Evolutionary conservation across 192 early-diverging fungal species (phyloP).

Genomic region (Piromyces sp.): DNA sequence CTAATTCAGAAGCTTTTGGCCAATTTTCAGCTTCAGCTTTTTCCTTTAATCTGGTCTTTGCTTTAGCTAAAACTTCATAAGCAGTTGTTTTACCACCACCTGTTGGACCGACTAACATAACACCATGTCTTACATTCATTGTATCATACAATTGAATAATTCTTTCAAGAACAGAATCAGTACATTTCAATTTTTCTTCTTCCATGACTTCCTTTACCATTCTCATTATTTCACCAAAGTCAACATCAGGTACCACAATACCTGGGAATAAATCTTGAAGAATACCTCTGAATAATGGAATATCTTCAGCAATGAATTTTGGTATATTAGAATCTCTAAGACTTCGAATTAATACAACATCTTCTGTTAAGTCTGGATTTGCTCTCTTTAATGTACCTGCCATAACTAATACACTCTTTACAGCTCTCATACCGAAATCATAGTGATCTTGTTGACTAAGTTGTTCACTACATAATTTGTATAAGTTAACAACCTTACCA

Average conservation of each 20-base stretch:
- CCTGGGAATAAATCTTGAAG: conserved; percentile 37
- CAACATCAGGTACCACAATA: conserved; percentile 22
- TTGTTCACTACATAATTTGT: conserved; percentile 44
- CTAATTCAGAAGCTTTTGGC: conserved; percentile 17
- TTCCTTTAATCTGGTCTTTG: conserved; percentile 18
- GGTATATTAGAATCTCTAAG: conserved; percentile 39
- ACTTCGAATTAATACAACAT: conserved; percentile 34
- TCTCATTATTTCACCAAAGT: conserved; percentile 22
- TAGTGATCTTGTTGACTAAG: conserved; percentile 48
- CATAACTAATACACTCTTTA: conserved; percentile 47
- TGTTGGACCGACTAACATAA: conserved; percentile 44
- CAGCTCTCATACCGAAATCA: conserved; percentile 48
- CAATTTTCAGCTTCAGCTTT: conserved; percentile 10
- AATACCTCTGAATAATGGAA: conserved; percentile 34
- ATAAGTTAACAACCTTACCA: conserved; percentile 42
- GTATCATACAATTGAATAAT: conserved; percentile 41
- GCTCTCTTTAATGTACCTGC: conserved; percentile 34
- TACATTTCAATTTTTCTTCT: conserved; percentile 20
- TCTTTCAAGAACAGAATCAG: conserved; percentile 24
- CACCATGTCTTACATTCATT: conserved; percentile 36
- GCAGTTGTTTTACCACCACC: conserved; percentile 44
- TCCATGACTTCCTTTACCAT: conserved; percentile 27
- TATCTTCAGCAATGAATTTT: conserved; percentile 39
- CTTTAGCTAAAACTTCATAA: conserved; percentile 30
- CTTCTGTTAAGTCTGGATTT: conserved; percentile 29